Evolutionary conservation across 2,329 filamentous ascomycete genomes (phyloP).

Genomic region (Ophiostoma himal-ulmi): DNA sequence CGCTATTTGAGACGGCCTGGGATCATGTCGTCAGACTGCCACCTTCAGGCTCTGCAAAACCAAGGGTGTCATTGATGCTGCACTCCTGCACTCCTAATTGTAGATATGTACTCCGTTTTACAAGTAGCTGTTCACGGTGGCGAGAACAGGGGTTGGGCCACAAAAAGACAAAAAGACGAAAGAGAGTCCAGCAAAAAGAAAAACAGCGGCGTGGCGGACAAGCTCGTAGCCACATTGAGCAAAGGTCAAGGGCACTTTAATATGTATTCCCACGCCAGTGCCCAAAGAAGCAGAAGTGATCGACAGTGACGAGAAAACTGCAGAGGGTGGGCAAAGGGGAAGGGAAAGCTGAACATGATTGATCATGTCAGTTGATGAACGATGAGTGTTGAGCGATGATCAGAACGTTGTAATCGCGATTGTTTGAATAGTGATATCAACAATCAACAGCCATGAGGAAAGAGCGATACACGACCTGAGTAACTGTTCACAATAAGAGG

Average conservation of each 20-base stretch:
- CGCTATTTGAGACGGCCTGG: conserved; percentile 6
- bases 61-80: background rate
- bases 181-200: background rate
- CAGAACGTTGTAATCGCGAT: background rate
- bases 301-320: background rate
- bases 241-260: background rate
- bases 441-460: background rate
- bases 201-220: conserved; percentile 16
- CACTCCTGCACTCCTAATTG: background rate
- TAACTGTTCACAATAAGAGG: background rate
- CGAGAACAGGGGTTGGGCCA: conserved; percentile 17
- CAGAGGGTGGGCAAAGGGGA: background rate
- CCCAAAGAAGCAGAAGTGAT: conserved; percentile 10
- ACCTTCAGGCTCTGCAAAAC: background rate
- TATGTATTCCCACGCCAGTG: background rate
- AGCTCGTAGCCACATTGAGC: conserved; percentile 11
- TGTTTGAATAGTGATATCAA: background rate
- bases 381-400: background rate
- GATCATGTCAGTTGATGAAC: background rate
- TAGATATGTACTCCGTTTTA: background rate
- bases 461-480: background rate
- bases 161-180: conserved; percentile 11
- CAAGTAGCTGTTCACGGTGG: background rate
- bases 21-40: conserved; percentile 4
- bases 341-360: conserved; percentile 1